Conservation (phyloP, 768 basidiomycete species). For the Pholiota molesta region DNA sequence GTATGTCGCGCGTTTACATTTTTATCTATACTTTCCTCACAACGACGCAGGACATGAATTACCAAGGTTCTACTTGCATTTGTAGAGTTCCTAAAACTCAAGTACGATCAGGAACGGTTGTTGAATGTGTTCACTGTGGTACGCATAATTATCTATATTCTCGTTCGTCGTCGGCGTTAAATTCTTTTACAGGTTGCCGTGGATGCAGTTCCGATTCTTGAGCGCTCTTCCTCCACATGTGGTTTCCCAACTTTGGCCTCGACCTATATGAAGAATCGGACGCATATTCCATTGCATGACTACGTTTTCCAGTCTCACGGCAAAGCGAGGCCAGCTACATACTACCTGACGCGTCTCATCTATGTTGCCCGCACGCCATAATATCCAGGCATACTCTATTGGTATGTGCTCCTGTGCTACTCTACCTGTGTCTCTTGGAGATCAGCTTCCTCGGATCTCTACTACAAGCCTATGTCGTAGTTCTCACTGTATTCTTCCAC, state of each 20-base stretch:
- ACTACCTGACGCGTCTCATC: not conserved
- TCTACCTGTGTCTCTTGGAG: not conserved
- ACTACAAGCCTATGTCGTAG: not conserved
- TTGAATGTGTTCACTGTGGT: conserved; percentile 98
- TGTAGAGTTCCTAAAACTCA: conserved; percentile 97
- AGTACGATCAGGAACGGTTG: conserved; percentile 85
- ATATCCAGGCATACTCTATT: not conserved
- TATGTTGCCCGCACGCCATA: not conserved
- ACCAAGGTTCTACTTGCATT: conserved; percentile 97
- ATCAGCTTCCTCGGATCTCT: not conserved
- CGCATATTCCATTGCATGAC: not conserved
- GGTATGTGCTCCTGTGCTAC: conserved; percentile 1
- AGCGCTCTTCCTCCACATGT: not conserved
- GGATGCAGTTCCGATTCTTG: conserved; percentile 85
- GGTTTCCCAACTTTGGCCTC: not conserved
- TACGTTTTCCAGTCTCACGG: not conserved
- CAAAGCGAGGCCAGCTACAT: not conserved
- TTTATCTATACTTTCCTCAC: conserved; percentile 5
- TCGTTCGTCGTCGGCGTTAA: conserved; percentile 4
- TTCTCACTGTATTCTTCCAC: not conserved
- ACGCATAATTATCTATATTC: conserved; percentile 33
- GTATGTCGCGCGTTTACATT: conserved; percentile 38
- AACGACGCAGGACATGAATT: conserved; percentile 89
- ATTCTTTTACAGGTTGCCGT: conserved; percentile 65
- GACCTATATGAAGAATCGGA: not conserved